A percentile compares a stretch with the other conserved stretches of the same genome.
Evolutionary conservation across 1,139 yeast species (phyloP).

Genomic region (Candida tropicalis): DNA sequence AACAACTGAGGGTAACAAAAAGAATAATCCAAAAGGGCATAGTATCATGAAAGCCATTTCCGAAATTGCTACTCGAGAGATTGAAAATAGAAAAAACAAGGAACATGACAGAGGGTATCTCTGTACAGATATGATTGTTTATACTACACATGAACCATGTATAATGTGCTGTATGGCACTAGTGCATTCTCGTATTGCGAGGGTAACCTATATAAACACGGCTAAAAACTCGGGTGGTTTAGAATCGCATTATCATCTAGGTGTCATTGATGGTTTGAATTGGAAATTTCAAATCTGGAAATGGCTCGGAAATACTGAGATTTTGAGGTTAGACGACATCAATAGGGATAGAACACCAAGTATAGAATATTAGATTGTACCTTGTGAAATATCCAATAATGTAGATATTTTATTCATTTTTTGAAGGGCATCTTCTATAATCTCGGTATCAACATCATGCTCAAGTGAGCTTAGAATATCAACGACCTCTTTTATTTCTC

Average conservation of each 20-base stretch:
- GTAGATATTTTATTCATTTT: constrained; percentile 15
- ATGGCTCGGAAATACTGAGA: constrained; percentile 47
- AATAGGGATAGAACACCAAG: constrained; percentile 2
- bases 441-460: constrained; percentile 2
- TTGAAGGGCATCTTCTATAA: constrained; percentile 15
- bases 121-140: constrained; percentile 76
- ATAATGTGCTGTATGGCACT: constrained; percentile 97
- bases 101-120: constrained; percentile 49
- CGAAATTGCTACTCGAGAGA: constrained; percentile 55
- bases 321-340: constrained; percentile 15
- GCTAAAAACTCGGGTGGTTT: constrained; percentile 47
- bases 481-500: constrained; percentile 7
- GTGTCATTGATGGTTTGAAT: constrained; percentile 68
- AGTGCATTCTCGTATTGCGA: constrained; percentile 80
- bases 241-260: constrained; percentile 73
- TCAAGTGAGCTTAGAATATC: constrained; percentile 5
- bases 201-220: constrained; percentile 61
- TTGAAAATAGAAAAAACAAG: constrained; percentile 27
- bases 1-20: constrained; percentile 23
- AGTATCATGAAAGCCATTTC: constrained; percentile 74
- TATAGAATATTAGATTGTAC: constrained; percentile 8
- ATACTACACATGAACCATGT: constrained; percentile 95
- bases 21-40: constrained; percentile 59
- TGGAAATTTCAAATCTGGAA: constrained; percentile 82
- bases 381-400: constrained; percentile 4